Percentiles rank a stretch among this genome's conserved stretches.
These are phyloP conservation scores for Phanerodontia chrysosporium DNA, from an alignment of 768 basidiomycete genomes.

Conservation along the genomic window DNA sequence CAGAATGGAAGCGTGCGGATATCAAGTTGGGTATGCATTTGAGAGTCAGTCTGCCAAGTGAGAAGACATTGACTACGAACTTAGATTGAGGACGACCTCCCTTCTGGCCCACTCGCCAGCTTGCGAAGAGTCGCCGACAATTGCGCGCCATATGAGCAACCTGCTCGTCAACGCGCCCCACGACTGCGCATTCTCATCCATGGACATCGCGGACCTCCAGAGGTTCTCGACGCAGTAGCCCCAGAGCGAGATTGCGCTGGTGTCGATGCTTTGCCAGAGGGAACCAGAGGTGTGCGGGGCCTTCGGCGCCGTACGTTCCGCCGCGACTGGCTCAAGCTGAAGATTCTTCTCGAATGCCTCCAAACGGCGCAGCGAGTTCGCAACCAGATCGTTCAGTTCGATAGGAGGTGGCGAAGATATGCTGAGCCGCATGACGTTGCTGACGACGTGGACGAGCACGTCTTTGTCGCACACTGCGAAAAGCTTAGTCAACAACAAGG, in stretches of 20 bases:
- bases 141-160: constrained; percentile 52
- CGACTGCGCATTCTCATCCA: constrained; percentile 23
- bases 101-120: constrained; percentile 57
- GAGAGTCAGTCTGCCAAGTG: neutral
- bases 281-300: neutral
- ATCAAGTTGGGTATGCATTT: neutral
- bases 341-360: neutral
- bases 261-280: constrained; percentile 27
- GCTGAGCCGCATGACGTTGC: constrained; percentile 4
- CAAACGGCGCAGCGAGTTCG: neutral
- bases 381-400: neutral
- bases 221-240: constrained; percentile 50
- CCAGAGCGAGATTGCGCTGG: constrained; percentile 37
- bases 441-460: constrained; percentile 2
- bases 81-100: constrained; percentile 26
- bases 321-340: neutral
- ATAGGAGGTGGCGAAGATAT: neutral
- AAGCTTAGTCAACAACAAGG: neutral
- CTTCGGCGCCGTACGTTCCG: neutral
- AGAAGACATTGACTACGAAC: neutral
- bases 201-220: constrained; percentile 49
- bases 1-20: no score
- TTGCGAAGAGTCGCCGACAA: constrained; percentile 35
- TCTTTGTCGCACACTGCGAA: constrained; percentile 3
- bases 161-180: constrained; percentile 55